Evolutionary conservation across 805 yeast species (phyloP), one percentile per base, ranked within the genome.

Genomic region (Candida peoriensis): DNA sequence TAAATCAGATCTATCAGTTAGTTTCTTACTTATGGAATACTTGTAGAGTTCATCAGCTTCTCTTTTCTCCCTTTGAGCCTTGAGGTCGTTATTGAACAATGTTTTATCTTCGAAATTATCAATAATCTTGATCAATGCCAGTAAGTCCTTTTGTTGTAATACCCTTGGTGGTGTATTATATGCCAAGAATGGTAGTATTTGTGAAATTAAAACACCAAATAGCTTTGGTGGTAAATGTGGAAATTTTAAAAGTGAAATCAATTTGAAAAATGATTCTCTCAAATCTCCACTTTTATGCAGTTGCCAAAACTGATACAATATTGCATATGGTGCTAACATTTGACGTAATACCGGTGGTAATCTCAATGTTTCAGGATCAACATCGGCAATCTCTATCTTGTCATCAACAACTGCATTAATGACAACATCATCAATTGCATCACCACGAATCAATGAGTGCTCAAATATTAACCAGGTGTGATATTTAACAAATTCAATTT

Each of bases 311-410:
- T 70, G 70, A 39, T 65, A 64, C 17, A 83, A 60, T 1, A 80
- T 73, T 2, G 81, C 87, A 52, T 81, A 78, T 30, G 93, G 93
- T 5, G 90, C 61, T 33, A 83, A 54, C 18, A 82, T 71, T 54
- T 82, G 89, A 44, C 78, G 71, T 48, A 83, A 66, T 2, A 76
- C 64, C 12, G 85, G 77, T 26, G 76, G 68, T 11, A 73, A 60
- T 14, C 58, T 52, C 28, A 57, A 42, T 7, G 40, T 38, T 20
- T 39, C 42, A 1, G 41, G 41, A 18, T 58, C 51, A 41, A 52
- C 52, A 19, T 46, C 47, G 20, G 55, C 31, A 9, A 62, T 44
- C 30, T 47, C 60, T 32, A 43, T 52, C 10, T 54, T 41, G 24
- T 60, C 65, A 16, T 61, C 65, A 15, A 75, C 70, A 18, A 75